Conservation (phyloP, 805 yeast species). For the Candida tallmaniae region DNA sequence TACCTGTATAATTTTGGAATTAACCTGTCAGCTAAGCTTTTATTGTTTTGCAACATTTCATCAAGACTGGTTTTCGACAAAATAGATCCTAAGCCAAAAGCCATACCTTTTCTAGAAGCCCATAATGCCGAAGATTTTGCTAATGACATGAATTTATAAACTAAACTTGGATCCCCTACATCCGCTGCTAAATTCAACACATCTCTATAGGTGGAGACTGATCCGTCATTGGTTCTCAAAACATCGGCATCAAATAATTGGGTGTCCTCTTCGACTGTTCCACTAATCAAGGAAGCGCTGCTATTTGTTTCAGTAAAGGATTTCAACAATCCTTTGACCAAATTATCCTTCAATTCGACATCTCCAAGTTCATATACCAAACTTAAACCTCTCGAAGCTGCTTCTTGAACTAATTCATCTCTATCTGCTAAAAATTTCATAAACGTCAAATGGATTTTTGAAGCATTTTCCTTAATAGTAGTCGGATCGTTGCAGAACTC, state of each 20-base stretch:
- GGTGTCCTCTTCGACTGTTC: conserved; percentile 73
- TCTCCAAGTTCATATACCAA: conserved; percentile 78
- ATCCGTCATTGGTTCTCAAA: conserved; percentile 75
- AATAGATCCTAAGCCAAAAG: conserved; percentile 86
- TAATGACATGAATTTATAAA: conserved; percentile 88
- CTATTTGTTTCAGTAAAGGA: conserved; percentile 72
- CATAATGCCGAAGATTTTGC: conserved; percentile 85
- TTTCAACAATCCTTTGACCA: conserved; percentile 66
- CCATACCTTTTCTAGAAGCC: conserved; percentile 92
- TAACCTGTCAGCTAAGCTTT: conserved; percentile 51
- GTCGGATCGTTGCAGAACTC: conserved; percentile 62
- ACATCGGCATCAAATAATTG: conserved; percentile 81
- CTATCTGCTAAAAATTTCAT: conserved; percentile 74
- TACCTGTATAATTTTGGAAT: conserved; percentile 83
- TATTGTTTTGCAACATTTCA: conserved; percentile 51
- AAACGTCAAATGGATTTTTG: conserved; percentile 68
- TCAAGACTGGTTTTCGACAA: conserved; percentile 74
- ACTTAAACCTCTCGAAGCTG: conserved; percentile 86
- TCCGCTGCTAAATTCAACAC: conserved; percentile 85
- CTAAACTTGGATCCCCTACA: conserved; percentile 92
- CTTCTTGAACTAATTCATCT: conserved; percentile 87
- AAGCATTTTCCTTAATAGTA: conserved; percentile 37
- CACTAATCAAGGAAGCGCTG: conserved; percentile 47
- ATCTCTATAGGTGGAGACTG: conserved; percentile 88
- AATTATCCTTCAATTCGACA: conserved; percentile 57